A percentile compares a stretch with the other conserved stretches of the same genome.
Evolutionary conservation across 306 rosid species (phyloP).

Genomic region (Pueraria montana): DNA sequence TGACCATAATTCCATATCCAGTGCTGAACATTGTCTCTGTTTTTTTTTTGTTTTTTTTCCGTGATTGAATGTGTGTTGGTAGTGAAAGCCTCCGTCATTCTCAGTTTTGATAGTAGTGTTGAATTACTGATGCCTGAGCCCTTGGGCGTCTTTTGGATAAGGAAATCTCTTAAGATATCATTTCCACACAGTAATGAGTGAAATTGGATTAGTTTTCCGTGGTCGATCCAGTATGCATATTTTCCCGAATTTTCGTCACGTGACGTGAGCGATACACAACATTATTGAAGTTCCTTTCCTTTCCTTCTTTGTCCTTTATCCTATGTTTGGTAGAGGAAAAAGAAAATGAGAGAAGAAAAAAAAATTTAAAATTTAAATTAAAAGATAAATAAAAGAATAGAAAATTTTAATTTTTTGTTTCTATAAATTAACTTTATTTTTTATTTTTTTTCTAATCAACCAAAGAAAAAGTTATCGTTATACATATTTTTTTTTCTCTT

Average conservation of each 20-base stretch:
- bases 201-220: neutral
- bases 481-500: too few species aligned
- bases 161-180: neutral
- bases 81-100: slow-evolving; percentile 8
- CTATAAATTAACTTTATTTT: too few species aligned
- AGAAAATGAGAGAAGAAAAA: too few species aligned
- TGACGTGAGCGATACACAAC: neutral
- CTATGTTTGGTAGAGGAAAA: too few species aligned
- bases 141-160: neutral
- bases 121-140: neutral
- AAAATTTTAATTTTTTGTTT: too few species aligned
- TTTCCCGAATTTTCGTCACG: neutral
- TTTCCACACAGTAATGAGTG: neutral
- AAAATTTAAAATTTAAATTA: too few species aligned
- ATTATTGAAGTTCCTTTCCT: neutral
- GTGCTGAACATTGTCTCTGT: neutral
- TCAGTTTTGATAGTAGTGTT: neutral
- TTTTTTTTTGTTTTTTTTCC: too few species aligned
- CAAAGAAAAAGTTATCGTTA: too few species aligned
- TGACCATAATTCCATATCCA: too few species aligned
- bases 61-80: neutral
- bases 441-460: too few species aligned
- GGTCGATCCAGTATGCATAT: slow-evolving; percentile 39
- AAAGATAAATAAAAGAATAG: too few species aligned
- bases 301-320: too few species aligned